A percentile compares a stretch with the other conserved stretches of the same genome.
These are phyloP conservation scores for Heliosperma pusillum DNA, from an alignment of 148 eudicot species.

Conservation along the genomic window DNA sequence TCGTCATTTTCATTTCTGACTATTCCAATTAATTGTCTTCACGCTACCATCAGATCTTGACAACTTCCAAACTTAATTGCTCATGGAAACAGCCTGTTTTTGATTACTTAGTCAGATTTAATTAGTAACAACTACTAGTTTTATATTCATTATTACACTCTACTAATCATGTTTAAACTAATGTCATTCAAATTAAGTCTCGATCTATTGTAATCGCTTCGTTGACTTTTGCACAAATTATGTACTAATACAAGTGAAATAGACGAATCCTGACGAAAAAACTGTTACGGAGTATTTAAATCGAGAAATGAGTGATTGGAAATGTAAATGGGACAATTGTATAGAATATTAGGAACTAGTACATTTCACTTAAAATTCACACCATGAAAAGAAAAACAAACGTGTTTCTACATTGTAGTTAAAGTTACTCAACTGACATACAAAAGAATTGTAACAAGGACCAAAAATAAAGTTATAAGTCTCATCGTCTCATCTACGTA, in stretches of 20 bases:
- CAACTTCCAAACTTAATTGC: background rate
- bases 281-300: too few relatives aligned
- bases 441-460: slow-evolving; percentile 7
- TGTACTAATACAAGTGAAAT: too few relatives aligned
- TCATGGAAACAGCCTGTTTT: background rate
- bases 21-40: background rate
- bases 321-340: too few relatives aligned
- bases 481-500: slow-evolving; percentile 5
- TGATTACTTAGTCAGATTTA: background rate
- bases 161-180: too few relatives aligned
- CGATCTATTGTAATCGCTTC: too few relatives aligned
- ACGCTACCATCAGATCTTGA: background rate
- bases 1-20: background rate
- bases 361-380: background rate
- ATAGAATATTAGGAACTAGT: background rate
- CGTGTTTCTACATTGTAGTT: slow-evolving; percentile 2
- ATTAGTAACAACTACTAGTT: background rate
- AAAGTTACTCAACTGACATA: slow-evolving; percentile 10
- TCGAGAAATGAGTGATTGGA: too few relatives aligned
- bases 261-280: too few relatives aligned
- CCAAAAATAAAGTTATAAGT: background rate
- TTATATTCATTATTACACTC: too few relatives aligned
- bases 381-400: background rate
- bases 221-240: too few relatives aligned
- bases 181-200: too few relatives aligned